Evolutionary conservation across 2,329 filamentous ascomycete species (phyloP), one percentile per base, ranked within the genome.

Genomic region (Verticillium nonalfalfae): DNA sequence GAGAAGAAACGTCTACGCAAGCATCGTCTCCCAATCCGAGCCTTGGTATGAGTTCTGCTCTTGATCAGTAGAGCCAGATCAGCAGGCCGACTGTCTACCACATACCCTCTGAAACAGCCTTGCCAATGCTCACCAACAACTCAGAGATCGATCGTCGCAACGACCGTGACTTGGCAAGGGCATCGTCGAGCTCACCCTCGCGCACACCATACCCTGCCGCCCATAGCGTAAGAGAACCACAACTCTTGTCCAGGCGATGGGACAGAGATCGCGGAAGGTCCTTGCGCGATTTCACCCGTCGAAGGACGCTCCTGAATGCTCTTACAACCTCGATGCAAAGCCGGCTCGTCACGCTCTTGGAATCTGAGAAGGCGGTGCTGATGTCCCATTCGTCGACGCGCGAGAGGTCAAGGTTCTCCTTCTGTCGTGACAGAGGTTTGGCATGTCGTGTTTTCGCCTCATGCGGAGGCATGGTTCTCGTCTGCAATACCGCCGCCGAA

Each of bases 151-250:
- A 39, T 7, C 18, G 13, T 2, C 55, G 55, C n/a, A 61, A n/a
- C 9, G 38, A 18, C 33, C 40, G 21, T 4, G 59, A 61, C 2
- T 54, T 54, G 10, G 11, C 13, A 14, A 61, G n/a, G 2, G 11
- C 18, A 15, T 58, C 38, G 40, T 61, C 59, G 5, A 61, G n/a
- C 13, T 56, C 33, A 4, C 59, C 59, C 1, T 31, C 7, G 3
- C 33, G 13, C 7, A 61, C 18, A 18, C 35, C 39, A 15, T 61
- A 56, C 1, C 59, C 59, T 4, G 35, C 56, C 3, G 52, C 56
- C 59, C 59, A 61, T 2, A 61, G 31, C 2, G 57, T 61, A 4
- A 61, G 52, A 14, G 59, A 18, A 26, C 33, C 38, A 15, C 59
- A 56, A 13, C 59, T 40, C 21, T 18, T 50, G 15, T 61, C 52